Evolutionary conservation across 2,329 filamentous ascomycete genomes (phyloP).

Genomic region (Monascus ruber): DNA sequence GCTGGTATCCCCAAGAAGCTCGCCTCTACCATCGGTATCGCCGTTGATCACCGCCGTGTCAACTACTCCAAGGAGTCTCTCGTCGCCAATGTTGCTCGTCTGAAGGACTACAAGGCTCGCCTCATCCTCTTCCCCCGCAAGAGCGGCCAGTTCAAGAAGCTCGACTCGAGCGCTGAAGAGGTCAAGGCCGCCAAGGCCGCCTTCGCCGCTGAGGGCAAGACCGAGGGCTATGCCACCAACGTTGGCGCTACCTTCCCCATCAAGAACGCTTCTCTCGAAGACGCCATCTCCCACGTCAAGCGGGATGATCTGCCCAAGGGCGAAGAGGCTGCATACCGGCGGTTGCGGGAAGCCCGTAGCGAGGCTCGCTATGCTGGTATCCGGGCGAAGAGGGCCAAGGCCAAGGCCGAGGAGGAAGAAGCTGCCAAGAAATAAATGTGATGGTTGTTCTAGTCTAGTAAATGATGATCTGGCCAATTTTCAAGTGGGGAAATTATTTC

Average conservation of each 20-base stretch:
- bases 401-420: conserved; percentile 59
- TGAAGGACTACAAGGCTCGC: conserved; percentile 94
- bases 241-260: conserved; percentile 59
- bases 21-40: conserved; percentile 91
- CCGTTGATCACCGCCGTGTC: conserved; percentile 90
- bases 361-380: conserved; percentile 71
- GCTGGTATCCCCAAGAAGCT: conserved; percentile 90
- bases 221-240: conserved; percentile 42
- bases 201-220: conserved; percentile 36
- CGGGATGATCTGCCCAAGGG: conserved; percentile 69
- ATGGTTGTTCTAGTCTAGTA: conserved; percentile 15
- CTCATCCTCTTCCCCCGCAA: conserved; percentile 97
- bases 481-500: conserved; percentile 14
- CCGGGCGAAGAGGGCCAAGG: conserved; percentile 87
- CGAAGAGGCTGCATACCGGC: conserved; percentile 78
- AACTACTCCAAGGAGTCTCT: conserved; percentile 96
- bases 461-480: conserved; percentile 31
- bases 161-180: conserved; percentile 74
- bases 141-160: conserved; percentile 85
- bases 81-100: conserved; percentile 87
- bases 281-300: conserved; percentile 62
- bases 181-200: conserved; percentile 59
- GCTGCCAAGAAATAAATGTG: conserved; percentile 41
- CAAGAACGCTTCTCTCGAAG: conserved; percentile 45
- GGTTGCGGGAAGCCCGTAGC: conserved; percentile 72